A percentile compares a stretch with the other conserved stretches of the same genome.
phyloP scores from a whole-genome alignment of 108 stramenopile species.

The Cyclotella kingstonii region DNA sequence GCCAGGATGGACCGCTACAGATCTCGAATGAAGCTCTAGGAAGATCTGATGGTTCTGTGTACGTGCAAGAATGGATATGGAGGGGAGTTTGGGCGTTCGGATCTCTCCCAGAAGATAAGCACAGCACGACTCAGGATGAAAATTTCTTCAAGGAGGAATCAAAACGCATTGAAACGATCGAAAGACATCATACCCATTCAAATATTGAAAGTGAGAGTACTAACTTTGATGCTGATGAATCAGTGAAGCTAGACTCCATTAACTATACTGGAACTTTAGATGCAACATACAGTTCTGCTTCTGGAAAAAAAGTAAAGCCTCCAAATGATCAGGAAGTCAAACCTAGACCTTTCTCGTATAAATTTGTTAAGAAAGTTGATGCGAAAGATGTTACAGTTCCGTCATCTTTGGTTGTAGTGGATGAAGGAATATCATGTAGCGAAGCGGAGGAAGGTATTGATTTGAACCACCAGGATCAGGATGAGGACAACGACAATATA shows the following conservation, averaged over 20 bases:
- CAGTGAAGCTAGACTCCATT: neutral
- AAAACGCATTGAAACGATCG: too few relatives aligned
- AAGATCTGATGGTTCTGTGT: neutral
- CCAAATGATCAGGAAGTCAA: neutral
- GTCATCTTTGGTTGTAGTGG: conserved; percentile 17
- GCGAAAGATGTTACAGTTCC: conserved; percentile 51
- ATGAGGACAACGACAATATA: neutral
- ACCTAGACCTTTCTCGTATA: conserved; percentile 56
- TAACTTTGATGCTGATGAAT: too few relatives aligned
- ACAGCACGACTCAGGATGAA: neutral
- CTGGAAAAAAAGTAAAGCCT: neutral
- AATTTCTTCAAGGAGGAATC: neutral
- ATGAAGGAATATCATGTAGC: neutral
- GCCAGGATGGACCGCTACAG: neutral
- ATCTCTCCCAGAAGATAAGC: conserved; percentile 16
- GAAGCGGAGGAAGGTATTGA: conserved; percentile 1
- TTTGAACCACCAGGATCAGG: neutral
- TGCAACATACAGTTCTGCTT: neutral
- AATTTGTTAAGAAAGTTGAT: conserved; percentile 37
- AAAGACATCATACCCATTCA: too few relatives aligned
- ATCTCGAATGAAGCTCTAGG: neutral
- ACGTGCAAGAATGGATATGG: conserved; percentile 54
- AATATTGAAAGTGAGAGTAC: too few relatives aligned
- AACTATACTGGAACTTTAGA: neutral
- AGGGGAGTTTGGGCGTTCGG: conserved; percentile 75